phyloP scores from a whole-genome alignment of 176 grass and related monocot species.

The Tillandsia fasciculata region DNA sequence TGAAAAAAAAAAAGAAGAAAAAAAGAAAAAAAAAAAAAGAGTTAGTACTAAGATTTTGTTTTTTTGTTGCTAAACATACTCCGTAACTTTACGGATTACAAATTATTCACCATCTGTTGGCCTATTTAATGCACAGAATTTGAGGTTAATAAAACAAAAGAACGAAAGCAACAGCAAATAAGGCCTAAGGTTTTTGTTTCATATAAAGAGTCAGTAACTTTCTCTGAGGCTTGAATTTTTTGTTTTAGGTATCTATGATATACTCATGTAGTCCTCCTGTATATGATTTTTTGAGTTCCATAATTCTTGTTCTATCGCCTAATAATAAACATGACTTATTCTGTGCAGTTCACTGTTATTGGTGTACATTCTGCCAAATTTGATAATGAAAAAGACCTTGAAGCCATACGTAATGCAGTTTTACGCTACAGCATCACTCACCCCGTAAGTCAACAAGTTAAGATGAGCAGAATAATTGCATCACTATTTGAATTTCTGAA shows the following conservation, averaged over 20 bases:
- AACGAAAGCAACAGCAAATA: too few relatives aligned
- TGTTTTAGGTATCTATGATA: not conserved
- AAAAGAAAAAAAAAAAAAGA: too few relatives aligned
- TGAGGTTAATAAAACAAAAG: too few relatives aligned
- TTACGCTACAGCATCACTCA: constrained; percentile 75
- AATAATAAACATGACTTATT: constrained; percentile 14
- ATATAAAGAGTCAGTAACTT: not conserved
- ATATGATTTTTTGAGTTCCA: constrained; percentile 12
- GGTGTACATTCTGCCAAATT: constrained; percentile 99
- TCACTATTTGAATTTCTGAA: not conserved
- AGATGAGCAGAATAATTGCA: not conserved
- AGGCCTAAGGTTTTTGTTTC: not conserved
- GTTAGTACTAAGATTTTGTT: too few relatives aligned
- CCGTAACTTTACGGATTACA: too few relatives aligned
- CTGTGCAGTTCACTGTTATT: constrained; percentile 81
- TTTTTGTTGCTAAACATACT: too few relatives aligned
- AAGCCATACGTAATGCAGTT: constrained; percentile 89
- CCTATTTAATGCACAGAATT: too few relatives aligned
- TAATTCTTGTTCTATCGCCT: constrained; percentile 10
- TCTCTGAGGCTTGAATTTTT: not conserved
- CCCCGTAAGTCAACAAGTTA: constrained; percentile 47
- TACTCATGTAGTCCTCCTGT: not conserved
- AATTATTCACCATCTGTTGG: too few relatives aligned
- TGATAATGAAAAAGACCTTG: constrained; percentile 94
- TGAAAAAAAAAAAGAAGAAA: too few relatives aligned